These are phyloP conservation scores for Globisporangium perplexum DNA, from an alignment of 352 stramenopile species.

Conservation along the genomic window DNA sequence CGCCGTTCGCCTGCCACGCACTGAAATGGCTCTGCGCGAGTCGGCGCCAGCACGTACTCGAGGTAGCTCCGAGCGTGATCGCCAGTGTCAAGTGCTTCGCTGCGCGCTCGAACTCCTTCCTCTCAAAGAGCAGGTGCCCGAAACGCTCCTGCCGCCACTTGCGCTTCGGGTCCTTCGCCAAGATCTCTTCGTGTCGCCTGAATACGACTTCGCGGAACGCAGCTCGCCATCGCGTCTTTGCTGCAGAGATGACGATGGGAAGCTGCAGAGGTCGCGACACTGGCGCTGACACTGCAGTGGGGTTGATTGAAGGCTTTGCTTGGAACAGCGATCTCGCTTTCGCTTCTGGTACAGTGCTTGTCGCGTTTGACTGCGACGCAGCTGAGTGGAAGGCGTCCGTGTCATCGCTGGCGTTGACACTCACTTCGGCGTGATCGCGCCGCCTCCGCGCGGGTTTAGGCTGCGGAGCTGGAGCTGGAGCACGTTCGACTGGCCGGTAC, in stretches of 20 bases:
- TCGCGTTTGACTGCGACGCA: neutral
- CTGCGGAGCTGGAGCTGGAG: neutral
- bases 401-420: neutral
- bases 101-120: slow-evolving; percentile 29
- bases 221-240: slow-evolving; percentile 28
- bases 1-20: slow-evolving; percentile 30
- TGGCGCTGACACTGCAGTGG: neutral
- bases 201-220: slow-evolving; percentile 43
- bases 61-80: slow-evolving; percentile 37
- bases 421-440: neutral
- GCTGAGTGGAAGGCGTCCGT: neutral
- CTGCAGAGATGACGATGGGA: slow-evolving; percentile 3
- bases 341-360: neutral
- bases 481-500: neutral
- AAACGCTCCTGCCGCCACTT: slow-evolving; percentile 67
- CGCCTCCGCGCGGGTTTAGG: neutral
- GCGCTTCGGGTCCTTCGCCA: slow-evolving; percentile 47
- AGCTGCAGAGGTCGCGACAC: neutral
- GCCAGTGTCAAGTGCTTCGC: slow-evolving; percentile 42
- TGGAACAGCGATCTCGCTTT: neutral
- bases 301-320: neutral
- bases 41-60: slow-evolving; percentile 40
- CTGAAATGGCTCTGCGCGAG: slow-evolving; percentile 53
- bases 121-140: slow-evolving; percentile 40
- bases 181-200: slow-evolving; percentile 47